Evolutionary conservation across 345 rosid species (phyloP).

Genomic region (Cochlearia excelsa): DNA sequence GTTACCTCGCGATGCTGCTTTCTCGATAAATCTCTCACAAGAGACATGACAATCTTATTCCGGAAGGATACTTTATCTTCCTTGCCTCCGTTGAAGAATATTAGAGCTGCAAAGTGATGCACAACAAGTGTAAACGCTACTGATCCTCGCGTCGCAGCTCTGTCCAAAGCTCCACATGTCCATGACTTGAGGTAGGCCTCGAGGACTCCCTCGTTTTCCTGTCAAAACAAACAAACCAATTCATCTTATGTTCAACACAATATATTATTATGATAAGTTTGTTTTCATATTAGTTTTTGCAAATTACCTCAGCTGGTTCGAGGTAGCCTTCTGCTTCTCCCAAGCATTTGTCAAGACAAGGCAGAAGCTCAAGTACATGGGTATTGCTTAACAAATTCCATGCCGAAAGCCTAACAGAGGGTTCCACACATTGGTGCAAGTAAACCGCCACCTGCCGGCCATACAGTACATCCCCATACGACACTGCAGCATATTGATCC

Average conservation of each 20-base stretch:
- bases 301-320: constrained; percentile 71
- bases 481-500: constrained; percentile 75
- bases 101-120: constrained; percentile 63
- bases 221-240: constrained; percentile 17
- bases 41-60: constrained; percentile 60
- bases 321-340: constrained; percentile 70
- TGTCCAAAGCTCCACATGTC: constrained; percentile 74
- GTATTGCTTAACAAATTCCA: constrained; percentile 67
- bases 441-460: constrained; percentile 78
- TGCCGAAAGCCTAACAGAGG: constrained; percentile 61
- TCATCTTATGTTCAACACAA: neutral
- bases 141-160: constrained; percentile 60
- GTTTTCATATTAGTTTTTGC: neutral
- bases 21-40: constrained; percentile 64
- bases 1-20: constrained; percentile 66
- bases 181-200: constrained; percentile 79
- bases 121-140: constrained; percentile 55
- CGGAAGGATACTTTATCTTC: constrained; percentile 38
- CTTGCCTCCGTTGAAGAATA: constrained; percentile 40
- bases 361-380: constrained; percentile 79
- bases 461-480: constrained; percentile 66
- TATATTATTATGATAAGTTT: neutral
- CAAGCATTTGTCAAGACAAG: constrained; percentile 62
- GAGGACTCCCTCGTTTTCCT: constrained; percentile 68
- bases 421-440: constrained; percentile 65